Conservation (phyloP, 257 asterid species). For the Solanum rostratum region DNA sequence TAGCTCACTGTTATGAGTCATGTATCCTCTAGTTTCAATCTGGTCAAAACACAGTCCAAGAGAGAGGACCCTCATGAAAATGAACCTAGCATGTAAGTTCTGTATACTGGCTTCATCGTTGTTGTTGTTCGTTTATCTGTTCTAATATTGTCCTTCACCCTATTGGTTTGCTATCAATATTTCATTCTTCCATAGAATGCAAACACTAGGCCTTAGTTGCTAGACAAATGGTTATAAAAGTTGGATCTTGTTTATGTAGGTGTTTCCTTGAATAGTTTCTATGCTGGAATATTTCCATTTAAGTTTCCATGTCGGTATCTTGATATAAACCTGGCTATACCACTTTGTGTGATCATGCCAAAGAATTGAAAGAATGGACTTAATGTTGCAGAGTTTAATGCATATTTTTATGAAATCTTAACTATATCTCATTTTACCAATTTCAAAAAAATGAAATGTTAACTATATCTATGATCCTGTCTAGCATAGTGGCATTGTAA, state of each 20-base stretch:
- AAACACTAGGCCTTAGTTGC: not conserved
- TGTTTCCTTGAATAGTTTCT: not conserved
- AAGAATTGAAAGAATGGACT: not conserved
- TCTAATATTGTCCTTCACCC: not conserved
- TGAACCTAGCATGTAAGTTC: conserved; percentile 32
- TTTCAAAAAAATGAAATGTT: not conserved
- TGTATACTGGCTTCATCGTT: not conserved
- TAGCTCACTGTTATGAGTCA: conserved; percentile 62
- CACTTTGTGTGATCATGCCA: not conserved
- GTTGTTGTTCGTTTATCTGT: not conserved
- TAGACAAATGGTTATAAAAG: not conserved
- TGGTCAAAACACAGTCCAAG: conserved; percentile 25
- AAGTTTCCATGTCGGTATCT: not conserved
- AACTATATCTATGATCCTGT: not conserved
- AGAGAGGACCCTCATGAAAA: conserved; percentile 6
- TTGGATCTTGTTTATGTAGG: not conserved
- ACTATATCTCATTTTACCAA: not conserved
- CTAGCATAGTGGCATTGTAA: not conserved
- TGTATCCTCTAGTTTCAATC: conserved; percentile 28
- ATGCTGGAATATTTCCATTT: not conserved
- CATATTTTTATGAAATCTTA: not conserved
- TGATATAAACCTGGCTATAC: not conserved
- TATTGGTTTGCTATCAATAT: not conserved
- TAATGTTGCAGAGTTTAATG: not conserved
- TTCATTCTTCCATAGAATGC: not conserved